Evolutionary conservation across 2,329 filamentous ascomycete species (phyloP).

Genomic region (Fusarium equiseti): DNA sequence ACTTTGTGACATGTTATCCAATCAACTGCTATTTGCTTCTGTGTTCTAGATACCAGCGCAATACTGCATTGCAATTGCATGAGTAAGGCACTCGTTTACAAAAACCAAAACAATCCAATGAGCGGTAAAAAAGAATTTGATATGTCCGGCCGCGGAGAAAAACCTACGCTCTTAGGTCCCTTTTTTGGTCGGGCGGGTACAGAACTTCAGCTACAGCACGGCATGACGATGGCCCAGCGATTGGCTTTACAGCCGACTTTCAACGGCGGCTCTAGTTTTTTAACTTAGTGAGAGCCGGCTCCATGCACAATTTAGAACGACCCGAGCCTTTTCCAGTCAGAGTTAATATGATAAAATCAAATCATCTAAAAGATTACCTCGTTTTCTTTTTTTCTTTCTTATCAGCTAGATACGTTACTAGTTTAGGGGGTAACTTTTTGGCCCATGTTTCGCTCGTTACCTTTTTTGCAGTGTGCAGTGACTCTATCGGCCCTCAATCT

Average conservation of each 20-base stretch:
- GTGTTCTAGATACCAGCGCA: background rate
- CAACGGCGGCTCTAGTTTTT: conserved; percentile 26
- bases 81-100: background rate
- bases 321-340: background rate
- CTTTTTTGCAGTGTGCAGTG: conserved; percentile 4
- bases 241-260: conserved; percentile 30
- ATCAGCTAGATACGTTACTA: background rate
- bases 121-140: background rate
- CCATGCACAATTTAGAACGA: conserved; percentile 6
- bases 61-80: background rate
- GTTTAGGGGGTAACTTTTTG: conserved; percentile 12
- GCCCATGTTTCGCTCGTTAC: conserved; percentile 15
- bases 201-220: conserved; percentile 1
- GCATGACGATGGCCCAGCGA: conserved; percentile 24
- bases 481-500: conserved; percentile 33
- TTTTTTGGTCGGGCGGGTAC: conserved; percentile 29
- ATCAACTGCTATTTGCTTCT: conserved; percentile 8
- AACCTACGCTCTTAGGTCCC: background rate
- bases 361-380: background rate
- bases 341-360: background rate
- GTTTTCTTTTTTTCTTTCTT: background rate
- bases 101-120: background rate
- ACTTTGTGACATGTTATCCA: conserved; percentile 3
- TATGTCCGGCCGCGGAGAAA: background rate
- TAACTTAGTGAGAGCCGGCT: background rate